Evolutionary conservation across 2,329 filamentous ascomycete genomes (phyloP).

Genomic region (Teratosphaeria destructans): DNA sequence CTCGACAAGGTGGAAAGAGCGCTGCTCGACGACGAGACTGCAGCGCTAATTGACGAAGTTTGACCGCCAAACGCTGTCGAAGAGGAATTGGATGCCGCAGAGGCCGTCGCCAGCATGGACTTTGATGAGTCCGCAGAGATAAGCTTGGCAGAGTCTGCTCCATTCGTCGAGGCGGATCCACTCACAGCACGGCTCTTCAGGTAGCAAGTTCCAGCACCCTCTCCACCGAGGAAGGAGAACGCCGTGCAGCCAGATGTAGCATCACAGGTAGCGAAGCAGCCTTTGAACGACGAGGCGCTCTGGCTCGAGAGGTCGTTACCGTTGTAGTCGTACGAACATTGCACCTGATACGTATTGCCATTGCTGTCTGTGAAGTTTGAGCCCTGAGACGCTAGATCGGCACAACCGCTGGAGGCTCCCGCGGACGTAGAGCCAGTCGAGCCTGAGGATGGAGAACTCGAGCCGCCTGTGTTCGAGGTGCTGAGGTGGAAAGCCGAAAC

Average conservation of each 20-base stretch:
- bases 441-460: not conserved
- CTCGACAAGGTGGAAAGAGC: not conserved
- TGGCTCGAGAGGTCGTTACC: not conserved
- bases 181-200: not conserved
- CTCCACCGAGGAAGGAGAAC: slow-evolving; percentile 6
- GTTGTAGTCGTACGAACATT: slow-evolving; percentile 5
- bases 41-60: not conserved
- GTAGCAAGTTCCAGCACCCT: slow-evolving; percentile 7
- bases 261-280: slow-evolving; percentile 8
- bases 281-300: not conserved
- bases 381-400: slow-evolving; percentile 1
- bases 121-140: not conserved
- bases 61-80: not conserved
- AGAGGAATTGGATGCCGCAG: not conserved
- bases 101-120: not conserved
- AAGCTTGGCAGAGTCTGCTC: not conserved
- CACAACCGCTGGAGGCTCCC: not conserved
- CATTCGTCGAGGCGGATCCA: not conserved
- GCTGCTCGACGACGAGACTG: not conserved
- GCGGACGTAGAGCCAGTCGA: not conserved
- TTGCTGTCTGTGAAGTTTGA: slow-evolving; percentile 4
- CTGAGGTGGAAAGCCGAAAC: slow-evolving; percentile 1
- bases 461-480: not conserved
- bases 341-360: slow-evolving; percentile 4
- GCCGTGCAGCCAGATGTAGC: slow-evolving; percentile 6